Evolutionary conservation across 2,329 filamentous ascomycete genomes (phyloP).

Genomic region (Sclerotinia nivalis): DNA sequence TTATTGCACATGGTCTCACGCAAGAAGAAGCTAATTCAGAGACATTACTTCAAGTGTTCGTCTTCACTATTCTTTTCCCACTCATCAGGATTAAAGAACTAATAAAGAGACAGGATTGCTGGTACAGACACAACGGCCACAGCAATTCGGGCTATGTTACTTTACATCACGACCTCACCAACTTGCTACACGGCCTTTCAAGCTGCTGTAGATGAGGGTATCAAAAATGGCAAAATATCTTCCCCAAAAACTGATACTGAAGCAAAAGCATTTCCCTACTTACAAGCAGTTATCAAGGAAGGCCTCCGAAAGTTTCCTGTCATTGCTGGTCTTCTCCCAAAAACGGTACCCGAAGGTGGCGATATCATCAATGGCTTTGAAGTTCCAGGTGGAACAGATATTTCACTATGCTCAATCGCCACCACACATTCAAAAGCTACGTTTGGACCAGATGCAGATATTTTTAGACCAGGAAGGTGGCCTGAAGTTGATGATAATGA

Average conservation of each 20-base stretch:
- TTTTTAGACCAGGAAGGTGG: conserved; percentile 53
- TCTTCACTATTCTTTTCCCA: not conserved
- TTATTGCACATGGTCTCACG: conserved; percentile 38
- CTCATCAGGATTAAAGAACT: not conserved
- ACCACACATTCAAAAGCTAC: not conserved
- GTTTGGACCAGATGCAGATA: conserved; percentile 44
- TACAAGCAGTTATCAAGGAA: conserved; percentile 53
- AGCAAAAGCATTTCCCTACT: conserved; percentile 44
- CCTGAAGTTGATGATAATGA: conserved; percentile 40
- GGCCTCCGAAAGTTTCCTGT: conserved; percentile 49
- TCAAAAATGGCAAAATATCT: not conserved
- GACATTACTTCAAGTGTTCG: conserved; percentile 32
- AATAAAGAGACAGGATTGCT: conserved; percentile 43
- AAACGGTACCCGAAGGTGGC: conserved; percentile 27
- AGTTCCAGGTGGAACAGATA: conserved; percentile 17
- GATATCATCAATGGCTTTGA: conserved; percentile 26
- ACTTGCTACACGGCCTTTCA: conserved; percentile 23
- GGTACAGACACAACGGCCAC: conserved; percentile 60
- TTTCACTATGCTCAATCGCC: not conserved
- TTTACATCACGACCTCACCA: conserved; percentile 27
- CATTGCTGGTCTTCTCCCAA: conserved; percentile 39
- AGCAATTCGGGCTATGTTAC: conserved; percentile 44
- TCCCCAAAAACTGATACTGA: not conserved
- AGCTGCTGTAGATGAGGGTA: conserved; percentile 19
- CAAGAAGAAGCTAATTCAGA: conserved; percentile 30